phyloP scores from a whole-genome alignment of 1,284 basidiomycete genomes.

The Cryptococcus amylolentus region DNA sequence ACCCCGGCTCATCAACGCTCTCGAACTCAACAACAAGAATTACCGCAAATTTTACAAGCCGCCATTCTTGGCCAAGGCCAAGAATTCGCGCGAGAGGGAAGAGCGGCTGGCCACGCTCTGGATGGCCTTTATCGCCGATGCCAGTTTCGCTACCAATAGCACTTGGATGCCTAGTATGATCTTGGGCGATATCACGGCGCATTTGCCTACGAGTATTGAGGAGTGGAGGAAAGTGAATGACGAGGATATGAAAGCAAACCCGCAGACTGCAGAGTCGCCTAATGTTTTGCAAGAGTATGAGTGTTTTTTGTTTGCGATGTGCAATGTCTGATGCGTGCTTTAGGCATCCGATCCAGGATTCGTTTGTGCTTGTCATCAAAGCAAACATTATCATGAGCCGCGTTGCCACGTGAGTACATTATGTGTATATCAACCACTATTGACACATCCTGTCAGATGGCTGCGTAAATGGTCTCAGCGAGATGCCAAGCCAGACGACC shows the following conservation, averaged over 20 bases:
- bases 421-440: neutral
- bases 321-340: slow-evolving; percentile 2
- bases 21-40: slow-evolving; percentile 37
- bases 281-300: slow-evolving; percentile 28
- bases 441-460: slow-evolving; percentile 15
- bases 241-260: slow-evolving; percentile 24
- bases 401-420: slow-evolving; percentile 11
- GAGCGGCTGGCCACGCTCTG: slow-evolving; percentile 38
- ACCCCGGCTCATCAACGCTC: slow-evolving; percentile 29
- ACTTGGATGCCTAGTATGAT: slow-evolving; percentile 29
- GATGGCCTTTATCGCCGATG: slow-evolving; percentile 35
- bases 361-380: slow-evolving; percentile 38
- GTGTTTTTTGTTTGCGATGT: neutral
- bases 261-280: slow-evolving; percentile 29
- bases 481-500: slow-evolving; percentile 26
- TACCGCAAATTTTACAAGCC: slow-evolving; percentile 24
- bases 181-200: slow-evolving; percentile 22
- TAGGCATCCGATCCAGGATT: slow-evolving; percentile 38
- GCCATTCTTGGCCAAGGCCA: slow-evolving; percentile 22
- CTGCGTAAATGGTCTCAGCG: slow-evolving; percentile 39
- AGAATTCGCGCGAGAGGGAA: slow-evolving; percentile 30
- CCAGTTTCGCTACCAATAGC: slow-evolving; percentile 31
- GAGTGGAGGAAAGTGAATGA: slow-evolving; percentile 24
- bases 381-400: slow-evolving; percentile 25
- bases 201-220: slow-evolving; percentile 26